Evolutionary conservation across 129 eudicot genomes (phyloP).

Genomic region (Flaveria sonorensis): DNA sequence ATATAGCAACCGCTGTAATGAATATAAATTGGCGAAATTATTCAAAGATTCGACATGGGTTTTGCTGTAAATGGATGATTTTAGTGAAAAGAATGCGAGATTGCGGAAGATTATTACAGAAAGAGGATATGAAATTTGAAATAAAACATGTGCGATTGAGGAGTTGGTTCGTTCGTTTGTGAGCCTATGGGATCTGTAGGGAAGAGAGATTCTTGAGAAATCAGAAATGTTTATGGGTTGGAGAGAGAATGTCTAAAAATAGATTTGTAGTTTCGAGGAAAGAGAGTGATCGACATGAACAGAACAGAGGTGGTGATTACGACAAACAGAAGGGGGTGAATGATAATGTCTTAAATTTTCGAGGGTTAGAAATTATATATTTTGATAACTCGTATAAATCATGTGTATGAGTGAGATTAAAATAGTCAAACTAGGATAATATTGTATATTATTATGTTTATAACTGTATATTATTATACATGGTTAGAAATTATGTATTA

Average conservation of each 20-base stretch:
- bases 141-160: neutral
- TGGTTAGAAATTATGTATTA: too few relatives aligned
- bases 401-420: too few relatives aligned
- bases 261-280: slow-evolving; percentile 30
- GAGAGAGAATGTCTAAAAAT: slow-evolving; percentile 22
- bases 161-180: slow-evolving; percentile 10
- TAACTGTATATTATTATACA: too few relatives aligned
- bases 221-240: slow-evolving; percentile 5
- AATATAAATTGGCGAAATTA: slow-evolving; percentile 8
- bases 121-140: slow-evolving; percentile 13
- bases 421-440: too few relatives aligned
- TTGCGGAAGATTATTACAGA: slow-evolving; percentile 13
- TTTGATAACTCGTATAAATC: too few relatives aligned
- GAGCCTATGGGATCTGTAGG: neutral
- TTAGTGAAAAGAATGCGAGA: slow-evolving; percentile 20
- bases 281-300: slow-evolving; percentile 11
- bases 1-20: slow-evolving; percentile 8
- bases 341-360: neutral
- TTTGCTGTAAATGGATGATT: slow-evolving; percentile 21
- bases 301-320: slow-evolving; percentile 7
- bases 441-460: too few relatives aligned
- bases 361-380: neutral
- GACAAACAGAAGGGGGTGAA: slow-evolving; percentile 15
- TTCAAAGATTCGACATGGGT: slow-evolving; percentile 24
- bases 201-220: neutral